phyloP scores from a whole-genome alignment of 495 filamentous ascomycete genomes.

The Penicillium waksmanii region DNA sequence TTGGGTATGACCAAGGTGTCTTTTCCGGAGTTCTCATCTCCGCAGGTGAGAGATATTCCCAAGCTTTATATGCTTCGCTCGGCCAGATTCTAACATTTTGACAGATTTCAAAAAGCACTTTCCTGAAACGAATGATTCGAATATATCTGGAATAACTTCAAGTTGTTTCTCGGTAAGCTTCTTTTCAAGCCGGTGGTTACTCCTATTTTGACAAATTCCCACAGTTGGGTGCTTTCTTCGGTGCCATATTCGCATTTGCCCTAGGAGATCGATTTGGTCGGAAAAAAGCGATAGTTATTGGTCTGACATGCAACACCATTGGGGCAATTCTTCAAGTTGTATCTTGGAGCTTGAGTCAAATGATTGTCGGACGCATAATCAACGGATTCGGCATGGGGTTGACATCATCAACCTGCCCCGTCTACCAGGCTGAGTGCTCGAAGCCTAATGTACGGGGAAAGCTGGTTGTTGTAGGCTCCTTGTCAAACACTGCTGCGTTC shows the following conservation, averaged over 20 bases:
- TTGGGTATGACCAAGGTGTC: slow-evolving; percentile 39
- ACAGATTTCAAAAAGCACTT: slow-evolving; percentile 33
- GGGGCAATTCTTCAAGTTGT: background rate
- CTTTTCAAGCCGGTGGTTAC: background rate
- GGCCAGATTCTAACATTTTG: background rate
- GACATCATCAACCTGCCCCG: slow-evolving; percentile 41
- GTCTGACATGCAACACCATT: background rate
- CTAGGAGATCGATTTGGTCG: background rate
- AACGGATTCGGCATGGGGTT: slow-evolving; percentile 43
- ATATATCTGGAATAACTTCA: slow-evolving; percentile 39
- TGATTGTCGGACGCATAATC: background rate
- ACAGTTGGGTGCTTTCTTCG: background rate
- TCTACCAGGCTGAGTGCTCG: slow-evolving; percentile 46
- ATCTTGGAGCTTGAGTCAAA: background rate
- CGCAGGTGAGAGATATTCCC: slow-evolving; percentile 2
- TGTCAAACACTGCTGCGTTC: slow-evolving; percentile 36
- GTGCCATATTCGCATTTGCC: background rate
- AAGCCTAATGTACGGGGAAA: slow-evolving; percentile 32
- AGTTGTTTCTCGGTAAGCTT: slow-evolving; percentile 39
- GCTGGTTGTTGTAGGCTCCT: slow-evolving; percentile 35
- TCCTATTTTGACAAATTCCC: background rate
- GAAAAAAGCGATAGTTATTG: background rate
- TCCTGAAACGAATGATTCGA: slow-evolving; percentile 32
- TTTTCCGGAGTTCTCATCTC: slow-evolving; percentile 37
- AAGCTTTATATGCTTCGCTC: background rate